phyloP scores from a whole-genome alignment of 176 grass and related monocot genomes.

The Phoenix roebelenii region DNA sequence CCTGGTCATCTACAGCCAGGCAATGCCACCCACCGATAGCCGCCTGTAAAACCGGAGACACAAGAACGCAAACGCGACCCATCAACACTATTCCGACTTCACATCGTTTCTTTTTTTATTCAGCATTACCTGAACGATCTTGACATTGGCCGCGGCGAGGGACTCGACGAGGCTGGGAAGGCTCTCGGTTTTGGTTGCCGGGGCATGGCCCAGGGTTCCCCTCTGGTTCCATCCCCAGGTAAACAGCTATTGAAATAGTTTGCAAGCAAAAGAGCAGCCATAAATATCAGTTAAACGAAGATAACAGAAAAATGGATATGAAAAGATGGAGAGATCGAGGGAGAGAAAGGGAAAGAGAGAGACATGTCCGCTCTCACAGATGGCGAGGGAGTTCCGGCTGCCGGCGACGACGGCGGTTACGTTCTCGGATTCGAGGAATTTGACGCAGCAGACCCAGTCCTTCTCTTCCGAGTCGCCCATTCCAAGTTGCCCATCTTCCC shows the following conservation, averaged over 20 bases:
- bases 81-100: neutral
- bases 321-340: neutral
- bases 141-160: conserved; percentile 40
- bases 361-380: conserved; percentile 62
- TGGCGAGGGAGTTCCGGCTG: conserved; percentile 97
- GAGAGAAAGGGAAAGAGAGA: neutral
- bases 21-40: conserved; percentile 98
- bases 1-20: conserved; percentile 79
- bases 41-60: conserved; percentile 32
- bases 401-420: conserved; percentile 67
- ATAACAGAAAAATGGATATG: too few relatives aligned
- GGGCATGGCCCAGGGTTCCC: conserved; percentile 80
- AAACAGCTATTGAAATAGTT: conserved; percentile 42
- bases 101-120: neutral
- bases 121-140: conserved; percentile 60
- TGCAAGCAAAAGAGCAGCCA: too few relatives aligned
- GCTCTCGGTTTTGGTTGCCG: conserved; percentile 68
- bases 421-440: conserved; percentile 36
- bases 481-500: conserved; percentile 84
- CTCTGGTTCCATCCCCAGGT: conserved; percentile 99
- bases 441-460: conserved; percentile 44
- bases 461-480: conserved; percentile 67
- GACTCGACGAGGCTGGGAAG: conserved; percentile 47
- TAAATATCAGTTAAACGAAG: too few relatives aligned
- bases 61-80: neutral